Base-by-base conservation (phyloP, 1,139 yeast species). In the Nematodospora anomalae region DNA sequence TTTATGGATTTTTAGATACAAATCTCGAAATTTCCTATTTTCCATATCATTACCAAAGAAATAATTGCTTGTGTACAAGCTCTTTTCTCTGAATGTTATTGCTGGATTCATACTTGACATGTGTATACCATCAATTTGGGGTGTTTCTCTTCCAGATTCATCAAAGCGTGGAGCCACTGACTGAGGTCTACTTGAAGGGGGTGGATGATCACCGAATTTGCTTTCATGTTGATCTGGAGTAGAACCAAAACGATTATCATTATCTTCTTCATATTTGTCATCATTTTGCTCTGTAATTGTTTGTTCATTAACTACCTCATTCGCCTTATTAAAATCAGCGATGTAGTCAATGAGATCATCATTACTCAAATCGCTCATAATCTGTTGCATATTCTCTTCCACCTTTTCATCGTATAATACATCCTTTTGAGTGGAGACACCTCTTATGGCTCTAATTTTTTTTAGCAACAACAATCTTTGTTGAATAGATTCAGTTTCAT, bases 1-100 rank as follows among this genome's bases (percentile, higher is more conserved):
- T 15, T 72, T 67, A 51, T 87, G 96, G 9, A 90, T 62, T 38
- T 72, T 71, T 31, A 70, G 52, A 51, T 88, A 87, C 16, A 71
- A 58, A 4, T 75, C 75, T 49, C 75, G 75, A 5, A 67, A 55
- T 33, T 72, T 63, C 43, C 83, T 72, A 2, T 61, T 49, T 22
- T 67, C 66, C 28, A 62, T 57, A 36, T 76, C 79, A 35, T 74
- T 75, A 4, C 77, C 78, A 53, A 79, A 83, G 42, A 60, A 74
- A 47, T 80, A 80, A 41, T 71, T 71, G 27, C 80, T 76, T 2
- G 79, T 73, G 52, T 79, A 80, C 4, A 84, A 65, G 43, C 76
- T 78, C 22, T 79, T 58, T 36, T 81, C 80, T 48, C 88, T 71
- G 42, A 78, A 76, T 0, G 83, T 75, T 28, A 79, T 55, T 1